phyloP scores from a whole-genome alignment of 257 asterid genomes.

The Sherardia arvensis region DNA sequence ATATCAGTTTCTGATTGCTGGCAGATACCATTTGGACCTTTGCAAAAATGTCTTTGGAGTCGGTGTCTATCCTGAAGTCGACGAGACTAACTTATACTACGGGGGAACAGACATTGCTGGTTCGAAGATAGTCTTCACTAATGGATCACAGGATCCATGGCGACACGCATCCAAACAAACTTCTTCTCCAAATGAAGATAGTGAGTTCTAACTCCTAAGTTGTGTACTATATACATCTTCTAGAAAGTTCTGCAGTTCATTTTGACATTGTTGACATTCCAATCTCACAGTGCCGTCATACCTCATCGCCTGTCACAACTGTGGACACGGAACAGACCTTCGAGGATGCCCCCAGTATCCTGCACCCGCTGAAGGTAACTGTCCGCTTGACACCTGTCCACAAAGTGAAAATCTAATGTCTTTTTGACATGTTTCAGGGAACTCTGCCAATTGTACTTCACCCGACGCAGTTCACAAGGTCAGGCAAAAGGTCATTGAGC shows the following conservation, averaged over 20 bases:
- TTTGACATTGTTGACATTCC: constrained; percentile 6
- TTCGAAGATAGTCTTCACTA: constrained; percentile 75
- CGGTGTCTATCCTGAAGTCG: constrained; percentile 66
- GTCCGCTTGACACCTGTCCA: background rate
- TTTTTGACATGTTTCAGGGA: constrained; percentile 47
- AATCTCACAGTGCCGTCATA: constrained; percentile 75
- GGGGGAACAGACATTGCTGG: constrained; percentile 90
- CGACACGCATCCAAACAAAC: constrained; percentile 91
- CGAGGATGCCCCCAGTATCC: constrained; percentile 98
- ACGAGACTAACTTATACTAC: constrained; percentile 72
- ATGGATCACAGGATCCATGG: constrained; percentile 99
- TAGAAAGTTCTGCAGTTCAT: background rate
- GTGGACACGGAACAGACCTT: constrained; percentile 95
- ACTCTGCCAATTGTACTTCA: constrained; percentile 61
- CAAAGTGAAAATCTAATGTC: background rate
- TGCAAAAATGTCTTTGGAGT: constrained; percentile 85
- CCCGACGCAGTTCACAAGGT: constrained; percentile 68
- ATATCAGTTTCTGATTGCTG: constrained; percentile 11
- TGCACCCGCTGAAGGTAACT: constrained; percentile 57
- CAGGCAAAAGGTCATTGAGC: constrained; percentile 48
- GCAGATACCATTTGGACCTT: constrained; percentile 92
- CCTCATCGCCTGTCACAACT: constrained; percentile 69
- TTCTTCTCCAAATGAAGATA: constrained; percentile 50
- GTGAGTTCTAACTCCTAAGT: background rate
- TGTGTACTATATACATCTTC: background rate